These are phyloP conservation scores for Alectoria sarmentosa DNA, from an alignment of 495 filamentous ascomycete species.

Conservation along the genomic window DNA sequence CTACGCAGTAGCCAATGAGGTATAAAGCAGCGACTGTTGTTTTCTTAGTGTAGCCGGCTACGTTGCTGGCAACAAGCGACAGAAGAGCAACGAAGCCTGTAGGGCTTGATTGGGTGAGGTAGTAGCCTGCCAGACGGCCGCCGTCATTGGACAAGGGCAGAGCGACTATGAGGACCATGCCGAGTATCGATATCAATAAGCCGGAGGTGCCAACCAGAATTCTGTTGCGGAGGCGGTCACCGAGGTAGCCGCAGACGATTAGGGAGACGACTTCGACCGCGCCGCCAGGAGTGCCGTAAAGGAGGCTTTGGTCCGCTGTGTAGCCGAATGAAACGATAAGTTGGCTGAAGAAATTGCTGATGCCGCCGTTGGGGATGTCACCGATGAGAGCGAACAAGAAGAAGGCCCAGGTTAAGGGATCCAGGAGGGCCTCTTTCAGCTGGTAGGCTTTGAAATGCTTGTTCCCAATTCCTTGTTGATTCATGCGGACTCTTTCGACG, in stretches of 20 bases:
- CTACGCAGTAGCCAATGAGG: conserved; percentile 58
- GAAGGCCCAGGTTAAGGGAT: conserved; percentile 61
- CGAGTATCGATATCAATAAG: conserved; percentile 36
- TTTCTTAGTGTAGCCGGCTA: conserved; percentile 70
- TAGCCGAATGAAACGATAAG: conserved; percentile 50
- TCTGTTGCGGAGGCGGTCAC: conserved; percentile 47
- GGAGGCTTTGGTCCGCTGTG: conserved; percentile 52
- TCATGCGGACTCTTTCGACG: conserved; percentile 53
- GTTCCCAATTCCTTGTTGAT: conserved; percentile 64
- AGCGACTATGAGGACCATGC: conserved; percentile 59
- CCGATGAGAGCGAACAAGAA: conserved; percentile 54
- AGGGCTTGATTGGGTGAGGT: conserved; percentile 53
- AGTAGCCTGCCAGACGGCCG: conserved; percentile 57
- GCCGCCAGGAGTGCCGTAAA: conserved; percentile 60
- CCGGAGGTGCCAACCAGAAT: conserved; percentile 37
- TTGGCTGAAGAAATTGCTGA: conserved; percentile 68
- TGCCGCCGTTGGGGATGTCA: conserved; percentile 61
- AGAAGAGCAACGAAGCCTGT: conserved; percentile 50
- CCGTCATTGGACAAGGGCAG: conserved; percentile 51
- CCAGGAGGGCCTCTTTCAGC: conserved; percentile 49
- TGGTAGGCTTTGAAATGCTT: conserved; percentile 62
- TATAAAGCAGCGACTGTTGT: conserved; percentile 65
- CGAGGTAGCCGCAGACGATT: conserved; percentile 51
- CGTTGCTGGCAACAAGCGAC: conserved; percentile 56
- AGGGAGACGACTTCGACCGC: conserved; percentile 59